Percentiles rank a stretch among this genome's conserved stretches.
Conservation (phyloP, 1,139 yeast species). For the Zhuliangozyma blackwelliae region DNA sequence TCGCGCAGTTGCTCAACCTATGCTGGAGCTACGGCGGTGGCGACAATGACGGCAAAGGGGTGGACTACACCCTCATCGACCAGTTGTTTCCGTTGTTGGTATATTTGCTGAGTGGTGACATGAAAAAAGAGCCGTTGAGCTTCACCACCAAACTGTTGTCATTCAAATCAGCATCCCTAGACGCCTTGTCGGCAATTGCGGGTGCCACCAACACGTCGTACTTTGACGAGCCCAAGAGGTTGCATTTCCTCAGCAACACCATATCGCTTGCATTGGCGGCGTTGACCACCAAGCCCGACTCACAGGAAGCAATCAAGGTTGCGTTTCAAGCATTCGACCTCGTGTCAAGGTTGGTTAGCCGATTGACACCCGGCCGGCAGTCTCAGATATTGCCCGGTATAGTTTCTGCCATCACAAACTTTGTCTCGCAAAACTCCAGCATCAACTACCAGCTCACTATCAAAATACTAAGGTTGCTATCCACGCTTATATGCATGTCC, state of each 20-base stretch:
- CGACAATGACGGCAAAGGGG: conserved; percentile 5
- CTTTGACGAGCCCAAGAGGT: conserved; percentile 16
- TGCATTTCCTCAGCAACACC: conserved; percentile 25
- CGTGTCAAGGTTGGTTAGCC: conserved; percentile 4
- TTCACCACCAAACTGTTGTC: conserved; percentile 7
- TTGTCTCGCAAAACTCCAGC: conserved; percentile 18
- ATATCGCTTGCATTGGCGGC: conserved; percentile 21
- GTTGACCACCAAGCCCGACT: conserved; percentile 8
- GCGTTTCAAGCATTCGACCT: conserved; percentile 3
- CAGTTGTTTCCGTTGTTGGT: conserved; percentile 34
- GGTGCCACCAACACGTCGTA: conserved; percentile 12
- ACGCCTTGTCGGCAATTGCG: conserved; percentile 3
- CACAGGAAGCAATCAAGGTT: conserved; percentile 7
- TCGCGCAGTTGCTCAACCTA: conserved; percentile 24
- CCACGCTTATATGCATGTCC: conserved; percentile 19
- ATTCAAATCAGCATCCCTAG: conserved; percentile 18
- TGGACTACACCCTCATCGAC: conserved; percentile 24
- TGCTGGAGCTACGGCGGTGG: conserved; percentile 28
- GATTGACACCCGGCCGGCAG: conserved; percentile 26
- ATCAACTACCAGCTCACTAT: conserved; percentile 23
- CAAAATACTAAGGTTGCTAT: conserved; percentile 19
- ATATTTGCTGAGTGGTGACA: conserved; percentile 16
- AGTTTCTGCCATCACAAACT: conserved; percentile 29
- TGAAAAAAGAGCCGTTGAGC: conserved; percentile 1
- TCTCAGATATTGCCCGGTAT: conserved; percentile 41